Evolutionary conservation across 2,329 filamentous ascomycete species (phyloP), one percentile per base, ranked within the genome.

Genomic region (Niveomyces coronatus): DNA sequence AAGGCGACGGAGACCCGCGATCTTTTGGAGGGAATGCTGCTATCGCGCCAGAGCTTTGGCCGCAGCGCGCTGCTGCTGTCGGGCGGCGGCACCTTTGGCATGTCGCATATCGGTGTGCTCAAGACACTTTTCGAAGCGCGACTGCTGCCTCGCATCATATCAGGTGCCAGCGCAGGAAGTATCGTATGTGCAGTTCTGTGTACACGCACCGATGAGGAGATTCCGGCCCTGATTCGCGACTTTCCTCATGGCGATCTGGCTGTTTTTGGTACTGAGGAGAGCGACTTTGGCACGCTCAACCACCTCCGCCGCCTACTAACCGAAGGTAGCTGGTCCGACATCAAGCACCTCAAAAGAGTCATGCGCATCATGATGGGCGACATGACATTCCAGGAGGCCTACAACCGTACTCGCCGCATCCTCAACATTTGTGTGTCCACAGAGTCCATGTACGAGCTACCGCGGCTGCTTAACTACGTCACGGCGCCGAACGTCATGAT

Each of bases 401-500:
- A 95, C 63, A 94, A 94, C 54, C 80, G 87, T n/a, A 94, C 88
- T 0, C 76, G 86, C 19, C 76, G 87, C 42, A 88, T 95, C 44
- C 74, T 94, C 52, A 96, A 95, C 56, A 94, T 96, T 26, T 88
- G 85, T 42, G 88, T 96, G 6, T 94, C 88, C 0, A 86, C 84
- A 3, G 83, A 85, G 2, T 85, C 84, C 13, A 73, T 89, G 39
- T 91, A 93, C 56, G 88, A 95, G 54, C 68, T 94, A 13, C 89
- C 88, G 0, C 70, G 85, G 26, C 65, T 96, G 0, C 70, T 96
- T 48, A 96, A 96, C 57, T 95, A 94, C 52, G 75, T 94, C 42
- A 95, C 89, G 0, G 83, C 89, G 0, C 88, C 89, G 0, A 91
- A 95, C 53, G 88, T 96, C 37, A 75, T 95, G 63, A 88, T 96